Conservation (phyloP, 768 basidiomycete species). For the Lactarius sanguifluus region DNA sequence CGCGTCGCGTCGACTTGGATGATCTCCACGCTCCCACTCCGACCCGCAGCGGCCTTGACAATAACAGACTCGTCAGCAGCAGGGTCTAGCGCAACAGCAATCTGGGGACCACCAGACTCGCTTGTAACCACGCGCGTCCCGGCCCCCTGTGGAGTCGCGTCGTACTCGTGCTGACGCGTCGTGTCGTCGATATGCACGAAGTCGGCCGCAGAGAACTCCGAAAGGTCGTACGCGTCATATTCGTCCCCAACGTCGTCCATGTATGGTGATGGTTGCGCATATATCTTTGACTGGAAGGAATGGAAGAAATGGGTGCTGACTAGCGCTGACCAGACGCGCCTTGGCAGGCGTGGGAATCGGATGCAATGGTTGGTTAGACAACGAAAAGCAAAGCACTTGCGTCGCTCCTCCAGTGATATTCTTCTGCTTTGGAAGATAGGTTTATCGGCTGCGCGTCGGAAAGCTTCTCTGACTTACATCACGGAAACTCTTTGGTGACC, state of each 20-base stretch:
- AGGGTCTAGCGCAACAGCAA: slow-evolving; percentile 21
- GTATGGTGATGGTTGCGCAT: slow-evolving; percentile 4
- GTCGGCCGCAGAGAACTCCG: slow-evolving; percentile 27
- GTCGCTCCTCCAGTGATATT: too few species aligned
- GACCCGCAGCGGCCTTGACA: slow-evolving; percentile 14
- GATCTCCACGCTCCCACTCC: not conserved
- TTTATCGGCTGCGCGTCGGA: not conserved
- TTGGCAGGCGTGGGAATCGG: not conserved
- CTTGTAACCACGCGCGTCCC: not conserved
- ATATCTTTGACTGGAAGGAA: not conserved
- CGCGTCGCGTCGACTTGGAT: not conserved
- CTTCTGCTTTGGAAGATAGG: too few species aligned
- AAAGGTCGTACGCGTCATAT: slow-evolving; percentile 30
- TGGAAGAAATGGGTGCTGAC: not conserved
- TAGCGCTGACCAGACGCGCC: not conserved
- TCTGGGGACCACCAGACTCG: slow-evolving; percentile 25
- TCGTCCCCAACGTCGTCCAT: slow-evolving; percentile 23
- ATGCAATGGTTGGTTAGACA: too few species aligned
- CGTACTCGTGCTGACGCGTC: slow-evolving; percentile 9
- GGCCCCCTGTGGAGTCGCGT: not conserved
- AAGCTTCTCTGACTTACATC: not conserved
- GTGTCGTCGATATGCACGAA: slow-evolving; percentile 19
- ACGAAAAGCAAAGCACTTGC: too few species aligned
- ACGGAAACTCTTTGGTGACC: not conserved
- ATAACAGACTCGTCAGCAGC: slow-evolving; percentile 22